A percentile compares a stretch with the other conserved stretches of the same genome.
These are phyloP conservation scores for Boletus smithii DNA, from an alignment of 1,284 basidiomycete species.

Conservation along the genomic window DNA sequence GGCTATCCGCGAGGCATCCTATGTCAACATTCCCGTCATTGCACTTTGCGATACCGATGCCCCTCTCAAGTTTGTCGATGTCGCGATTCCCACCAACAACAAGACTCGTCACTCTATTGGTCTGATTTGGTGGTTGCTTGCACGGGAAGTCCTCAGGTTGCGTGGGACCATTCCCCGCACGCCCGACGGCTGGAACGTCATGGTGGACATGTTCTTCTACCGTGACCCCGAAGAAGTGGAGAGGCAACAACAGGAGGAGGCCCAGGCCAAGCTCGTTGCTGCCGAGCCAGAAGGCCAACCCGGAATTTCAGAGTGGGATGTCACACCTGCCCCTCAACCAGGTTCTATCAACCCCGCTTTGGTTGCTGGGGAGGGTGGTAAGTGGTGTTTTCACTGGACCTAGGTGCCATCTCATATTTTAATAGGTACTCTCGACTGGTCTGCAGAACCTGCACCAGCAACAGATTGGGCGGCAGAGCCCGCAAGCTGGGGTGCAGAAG, in stretches of 20 bases:
- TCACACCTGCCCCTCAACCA: conserved; percentile 60
- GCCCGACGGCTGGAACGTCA: conserved; percentile 91
- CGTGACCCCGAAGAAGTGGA: conserved; percentile 99
- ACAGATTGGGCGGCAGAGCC: conserved; percentile 88
- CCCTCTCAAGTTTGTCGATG: conserved; percentile 94
- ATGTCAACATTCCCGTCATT: conserved; percentile 99
- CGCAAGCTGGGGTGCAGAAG: conserved; percentile 57
- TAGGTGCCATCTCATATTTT: conserved; percentile 4
- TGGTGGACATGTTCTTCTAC: conserved; percentile 99
- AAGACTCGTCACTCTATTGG: conserved; percentile 97
- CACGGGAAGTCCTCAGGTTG: conserved; percentile 95
- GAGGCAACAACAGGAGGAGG: conserved; percentile 93
- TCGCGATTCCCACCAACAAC: conserved; percentile 99
- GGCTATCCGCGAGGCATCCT: conserved; percentile 98
- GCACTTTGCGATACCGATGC: conserved; percentile 98
- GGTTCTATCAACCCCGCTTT: conserved; percentile 78
- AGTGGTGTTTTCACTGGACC: conserved; percentile 23
- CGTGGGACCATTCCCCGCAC: conserved; percentile 90
- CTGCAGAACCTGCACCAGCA: conserved; percentile 59
- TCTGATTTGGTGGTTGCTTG: conserved; percentile 98
- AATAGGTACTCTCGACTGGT: conserved; percentile 80
- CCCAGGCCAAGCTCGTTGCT: conserved; percentile 73
- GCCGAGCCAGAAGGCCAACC: conserved; percentile 51
- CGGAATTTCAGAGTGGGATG: conserved; percentile 70
- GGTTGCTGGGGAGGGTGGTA: conserved; percentile 60